Percentiles rank a stretch among this genome's conserved stretches.
Evolutionary conservation across 2,329 filamentous ascomycete species (phyloP).

Genomic region (Aspergillus tanneri): DNA sequence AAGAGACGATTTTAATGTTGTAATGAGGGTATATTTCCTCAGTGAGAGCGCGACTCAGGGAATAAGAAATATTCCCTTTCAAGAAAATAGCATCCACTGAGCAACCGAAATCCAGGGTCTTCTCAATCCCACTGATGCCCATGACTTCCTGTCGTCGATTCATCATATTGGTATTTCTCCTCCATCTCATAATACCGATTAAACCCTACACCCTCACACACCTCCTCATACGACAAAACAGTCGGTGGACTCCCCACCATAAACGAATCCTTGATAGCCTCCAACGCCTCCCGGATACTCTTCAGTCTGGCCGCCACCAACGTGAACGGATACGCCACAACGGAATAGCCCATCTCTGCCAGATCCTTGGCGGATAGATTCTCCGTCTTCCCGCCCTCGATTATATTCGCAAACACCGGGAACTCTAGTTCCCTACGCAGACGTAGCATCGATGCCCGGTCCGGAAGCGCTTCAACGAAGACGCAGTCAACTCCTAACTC

Average conservation of each 20-base stretch:
- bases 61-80: too few relatives aligned
- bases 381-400: conserved; percentile 45
- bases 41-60: too few relatives aligned
- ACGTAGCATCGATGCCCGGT: conserved; percentile 44
- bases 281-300: conserved; percentile 36
- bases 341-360: conserved; percentile 41
- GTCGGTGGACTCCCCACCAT: conserved; percentile 43
- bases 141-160: not conserved
- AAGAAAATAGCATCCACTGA: too few relatives aligned
- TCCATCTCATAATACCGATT: conserved; percentile 37
- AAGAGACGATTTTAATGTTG: too few relatives aligned
- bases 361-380: conserved; percentile 43
- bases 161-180: not conserved
- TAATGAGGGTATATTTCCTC: too few relatives aligned
- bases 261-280: conserved; percentile 45
- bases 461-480: conserved; percentile 49
- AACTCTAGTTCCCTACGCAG: conserved; percentile 40
- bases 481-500: conserved; percentile 47
- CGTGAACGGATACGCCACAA: conserved; percentile 48
- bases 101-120: too few relatives aligned
- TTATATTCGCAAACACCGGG: conserved; percentile 47
- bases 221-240: conserved; percentile 46
- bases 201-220: conserved; percentile 50
- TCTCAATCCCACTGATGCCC: not conserved
- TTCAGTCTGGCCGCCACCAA: conserved; percentile 47